These are phyloP conservation scores for Hypoxylon rubiginosum DNA, from an alignment of 2,329 filamentous ascomycete species.

Conservation along the genomic window DNA sequence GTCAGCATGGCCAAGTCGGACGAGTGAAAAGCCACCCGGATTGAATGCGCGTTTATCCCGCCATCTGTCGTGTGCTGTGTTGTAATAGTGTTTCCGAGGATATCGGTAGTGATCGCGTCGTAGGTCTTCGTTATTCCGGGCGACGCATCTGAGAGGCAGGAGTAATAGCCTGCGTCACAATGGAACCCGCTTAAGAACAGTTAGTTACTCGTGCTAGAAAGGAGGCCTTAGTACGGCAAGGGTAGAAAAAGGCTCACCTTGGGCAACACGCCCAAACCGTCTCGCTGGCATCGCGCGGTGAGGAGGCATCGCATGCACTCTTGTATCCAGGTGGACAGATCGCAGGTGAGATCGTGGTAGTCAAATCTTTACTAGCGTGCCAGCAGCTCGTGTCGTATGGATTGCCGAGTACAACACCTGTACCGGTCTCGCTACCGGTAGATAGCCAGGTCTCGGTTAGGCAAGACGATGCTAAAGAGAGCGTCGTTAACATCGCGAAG, in stretches of 20 bases:
- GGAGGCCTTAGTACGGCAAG: not conserved
- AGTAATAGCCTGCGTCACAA: constrained; percentile 16
- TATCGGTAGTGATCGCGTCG: constrained; percentile 7
- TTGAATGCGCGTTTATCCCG: constrained; percentile 26
- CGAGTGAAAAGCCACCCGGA: constrained; percentile 27
- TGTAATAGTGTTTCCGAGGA: constrained; percentile 16
- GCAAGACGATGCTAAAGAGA: constrained; percentile 19
- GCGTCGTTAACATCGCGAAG: constrained; percentile 14
- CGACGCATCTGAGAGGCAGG: constrained; percentile 14
- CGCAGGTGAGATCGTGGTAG: constrained; percentile 27
- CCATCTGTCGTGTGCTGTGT: not conserved
- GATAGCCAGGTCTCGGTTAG: constrained; percentile 21
- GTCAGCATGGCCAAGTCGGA: constrained; percentile 10
- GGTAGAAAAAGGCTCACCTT: constrained; percentile 9
- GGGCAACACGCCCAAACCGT: constrained; percentile 32
- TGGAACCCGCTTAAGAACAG: constrained; percentile 5
- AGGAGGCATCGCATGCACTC: constrained; percentile 22
- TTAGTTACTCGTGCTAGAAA: not conserved
- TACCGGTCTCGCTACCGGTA: not conserved
- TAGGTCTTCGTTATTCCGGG: constrained; percentile 5
- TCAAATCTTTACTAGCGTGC: constrained; percentile 6
- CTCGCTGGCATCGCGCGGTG: constrained; percentile 12
- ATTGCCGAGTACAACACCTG: constrained; percentile 12
- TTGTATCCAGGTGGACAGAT: constrained; percentile 23
- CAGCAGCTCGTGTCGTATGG: constrained; percentile 19